Evolutionary conservation across 1,284 basidiomycete genomes (phyloP).

Genomic region (Cryptococcus hybrid): DNA sequence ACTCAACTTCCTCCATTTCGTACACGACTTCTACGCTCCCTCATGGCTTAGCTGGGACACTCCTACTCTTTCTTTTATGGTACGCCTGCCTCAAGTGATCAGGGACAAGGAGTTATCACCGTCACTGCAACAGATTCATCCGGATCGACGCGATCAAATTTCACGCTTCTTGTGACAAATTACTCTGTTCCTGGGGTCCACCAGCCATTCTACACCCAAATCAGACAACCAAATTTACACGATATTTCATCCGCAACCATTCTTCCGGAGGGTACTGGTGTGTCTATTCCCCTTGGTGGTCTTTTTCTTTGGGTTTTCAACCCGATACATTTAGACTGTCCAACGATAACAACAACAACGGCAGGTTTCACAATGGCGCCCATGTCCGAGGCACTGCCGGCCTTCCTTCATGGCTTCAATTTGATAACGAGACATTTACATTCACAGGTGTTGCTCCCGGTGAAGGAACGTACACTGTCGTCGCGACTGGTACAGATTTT

Average conservation of each 20-base stretch:
- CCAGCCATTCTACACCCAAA: conserved; percentile 45
- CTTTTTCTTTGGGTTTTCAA: conserved; percentile 57
- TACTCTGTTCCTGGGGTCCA: conserved; percentile 43
- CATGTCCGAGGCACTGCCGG: conserved; percentile 45
- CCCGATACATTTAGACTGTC: conserved; percentile 48
- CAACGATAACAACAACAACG: conserved; percentile 44
- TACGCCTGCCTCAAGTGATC: conserved; percentile 35
- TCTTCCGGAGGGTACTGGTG: conserved; percentile 42
- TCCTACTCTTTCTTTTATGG: conserved; percentile 31
- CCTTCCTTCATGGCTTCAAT: conserved; percentile 55
- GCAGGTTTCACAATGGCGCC: conserved; percentile 50
- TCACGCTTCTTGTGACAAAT: conserved; percentile 49
- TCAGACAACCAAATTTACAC: conserved; percentile 33
- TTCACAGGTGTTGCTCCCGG: conserved; percentile 55
- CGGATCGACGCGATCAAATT: conserved; percentile 28
- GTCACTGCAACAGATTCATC: conserved; percentile 39
- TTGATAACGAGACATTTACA: conserved; percentile 55
- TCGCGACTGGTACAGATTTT: conserved; percentile 48
- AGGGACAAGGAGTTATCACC: conserved; percentile 32
- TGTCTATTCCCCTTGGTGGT: conserved; percentile 52
- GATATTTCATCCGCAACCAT: conserved; percentile 41
- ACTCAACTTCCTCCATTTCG: conserved; percentile 12
- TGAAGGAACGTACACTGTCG: conserved; percentile 42
- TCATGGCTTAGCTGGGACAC: conserved; percentile 52
- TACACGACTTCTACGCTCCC: conserved; percentile 46